Base-by-base conservation (phyloP, 306 rosid species). In the Lathyrus tuberosus region DNA sequence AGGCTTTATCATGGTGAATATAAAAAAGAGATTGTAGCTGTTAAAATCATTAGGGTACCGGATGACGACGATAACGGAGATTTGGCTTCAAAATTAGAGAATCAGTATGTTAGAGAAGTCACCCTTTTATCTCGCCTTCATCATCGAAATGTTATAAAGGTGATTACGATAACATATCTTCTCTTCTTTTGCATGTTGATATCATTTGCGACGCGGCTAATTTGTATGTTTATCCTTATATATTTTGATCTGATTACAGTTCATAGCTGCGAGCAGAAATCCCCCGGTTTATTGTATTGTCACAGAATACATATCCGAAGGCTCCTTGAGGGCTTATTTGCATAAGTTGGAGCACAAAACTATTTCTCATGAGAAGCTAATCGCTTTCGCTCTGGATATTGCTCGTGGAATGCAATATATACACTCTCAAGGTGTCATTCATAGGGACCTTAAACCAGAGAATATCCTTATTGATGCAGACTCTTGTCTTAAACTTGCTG, bases 361-460 rank as follows among this genome's bases (percentile, higher is more conserved):
- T 62, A 77, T 95, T 60, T 81, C 96, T 64, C 49, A 64, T 12
- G 53, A 81, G 59, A 84, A 89, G 71, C 81, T 91, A 15, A 62
- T 91, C 16, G 65, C 81, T 56, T 69, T 86, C 72, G 91, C 97
- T 44, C 81, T 95, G 47, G 99, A 95, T 73, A 88, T 95, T 70
- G 87, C 95, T 69, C 92, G 81, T 0, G 99, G 95, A 42, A 87
- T 95, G 97, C 97, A 87, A 67, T 95, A 87, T 76, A 86, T 91
- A 76, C 99, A 95, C 85, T 84, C 90, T 7, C 88, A 86, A 70
- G 95, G 95, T 54, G 73, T 95, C 62, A 89, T 89, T 61, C 99
- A 95, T 75, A 84, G 99, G 28, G 99, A 95, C 73, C 91, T 95
- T 31, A 95, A 95, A 74, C 99, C 99, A 0, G 99, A 91, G 78